A percentile compares a stretch with the other conserved stretches of the same genome.
phyloP scores from a whole-genome alignment of 345 rosid genomes.

The Citrus mangshanensis region DNA sequence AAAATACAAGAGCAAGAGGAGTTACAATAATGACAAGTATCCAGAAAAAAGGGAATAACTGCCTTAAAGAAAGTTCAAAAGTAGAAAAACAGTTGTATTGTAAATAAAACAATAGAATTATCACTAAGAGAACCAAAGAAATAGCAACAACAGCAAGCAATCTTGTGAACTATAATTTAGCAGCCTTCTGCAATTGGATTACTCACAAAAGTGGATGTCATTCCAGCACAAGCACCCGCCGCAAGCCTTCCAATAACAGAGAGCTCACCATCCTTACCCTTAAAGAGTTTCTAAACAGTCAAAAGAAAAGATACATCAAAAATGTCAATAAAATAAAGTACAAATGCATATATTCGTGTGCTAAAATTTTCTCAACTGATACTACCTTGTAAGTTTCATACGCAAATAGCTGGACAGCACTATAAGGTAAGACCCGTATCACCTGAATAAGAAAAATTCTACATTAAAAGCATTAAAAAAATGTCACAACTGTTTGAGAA shows the following conservation, averaged over 20 bases:
- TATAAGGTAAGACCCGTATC: conserved; percentile 83
- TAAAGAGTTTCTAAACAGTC: conserved; percentile 69
- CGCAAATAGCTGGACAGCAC: conserved; percentile 92
- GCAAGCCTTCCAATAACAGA: conserved; percentile 89
- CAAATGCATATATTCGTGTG: neutral
- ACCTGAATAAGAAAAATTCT: conserved; percentile 48
- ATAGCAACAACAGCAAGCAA: neutral
- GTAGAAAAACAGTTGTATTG: neutral
- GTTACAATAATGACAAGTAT: neutral
- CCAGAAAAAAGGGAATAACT: neutral
- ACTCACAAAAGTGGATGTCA: conserved; percentile 97
- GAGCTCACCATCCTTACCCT: conserved; percentile 72
- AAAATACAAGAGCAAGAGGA: neutral
- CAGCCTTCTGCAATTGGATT: conserved; percentile 3
- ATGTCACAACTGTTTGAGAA: neutral
- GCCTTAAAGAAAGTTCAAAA: neutral
- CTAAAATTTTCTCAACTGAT: neutral
- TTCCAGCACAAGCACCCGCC: conserved; percentile 99
- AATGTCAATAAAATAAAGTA: neutral
- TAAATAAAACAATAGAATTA: neutral
- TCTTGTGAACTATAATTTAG: neutral
- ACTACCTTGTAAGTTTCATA: conserved; percentile 91
- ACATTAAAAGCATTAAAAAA: conserved; percentile 16
- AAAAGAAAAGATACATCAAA: conserved; percentile 24
- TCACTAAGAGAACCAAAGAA: neutral